Base-by-base conservation (phyloP, 768 basidiomycete genomes). In the Trametes coccinea region DNA sequence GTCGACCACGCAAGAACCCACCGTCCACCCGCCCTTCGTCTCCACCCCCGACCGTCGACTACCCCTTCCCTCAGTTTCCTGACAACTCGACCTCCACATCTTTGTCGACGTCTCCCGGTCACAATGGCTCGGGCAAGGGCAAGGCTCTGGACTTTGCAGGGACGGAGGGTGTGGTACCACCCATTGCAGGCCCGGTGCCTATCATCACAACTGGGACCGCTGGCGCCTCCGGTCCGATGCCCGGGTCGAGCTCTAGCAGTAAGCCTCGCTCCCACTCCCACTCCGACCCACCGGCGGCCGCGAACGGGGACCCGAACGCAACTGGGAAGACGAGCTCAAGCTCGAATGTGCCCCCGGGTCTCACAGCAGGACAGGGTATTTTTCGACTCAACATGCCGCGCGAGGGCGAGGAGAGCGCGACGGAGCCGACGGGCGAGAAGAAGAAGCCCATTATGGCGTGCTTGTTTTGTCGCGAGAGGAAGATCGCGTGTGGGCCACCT, bases 401-500 rank as follows among this genome's bases (percentile, higher is more conserved):
- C 0, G 54, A 45, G 13, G 54, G 27, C 47, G 54, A 44, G 27
- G 49, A 27, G 9, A 47, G 39, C 29, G 55, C 41, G 14, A 48
- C 13, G 8, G 37, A 59, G 49, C 30, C 40, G 48, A 57, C 62
- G 45, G 55, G 65, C 7, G 69, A 65, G 66, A 71, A 78, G 70
- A 77, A 78, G 71, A 79, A 80, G 70, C 79, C 80, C 57, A 77
- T 76, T 56, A 72, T 81, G 57, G 78, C 78, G 58, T 82, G 80
- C 60, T 68, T 77, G 53, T 82, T 82, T 71, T 82, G 80, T 63
- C 73, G 80, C 60, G 79, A 80, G 71, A 71, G 80, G 62, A 82
- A 82, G 71, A 82, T 82, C 66, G 79, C 79, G 27, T 82, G 80
- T 64, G 80, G 80, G 33, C 71, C 78, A 14, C 79, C 79, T 14